Conservation (phyloP, 1,284 basidiomycete genomes). For the Chalciporus piperatoides region DNA sequence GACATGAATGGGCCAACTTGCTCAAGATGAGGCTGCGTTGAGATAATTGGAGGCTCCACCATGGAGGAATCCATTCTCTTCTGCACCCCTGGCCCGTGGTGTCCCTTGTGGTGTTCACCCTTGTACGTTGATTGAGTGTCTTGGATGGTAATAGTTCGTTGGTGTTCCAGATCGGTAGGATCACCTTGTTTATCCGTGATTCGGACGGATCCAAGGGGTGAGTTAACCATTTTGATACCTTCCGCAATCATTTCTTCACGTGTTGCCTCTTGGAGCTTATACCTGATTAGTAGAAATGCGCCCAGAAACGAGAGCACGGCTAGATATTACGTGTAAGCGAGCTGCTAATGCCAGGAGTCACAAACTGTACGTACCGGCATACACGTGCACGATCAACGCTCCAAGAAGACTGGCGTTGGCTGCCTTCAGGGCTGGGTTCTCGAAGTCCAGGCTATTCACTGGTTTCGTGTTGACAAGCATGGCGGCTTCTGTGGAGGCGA, state of each 20-base stretch:
- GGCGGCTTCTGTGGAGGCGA: conserved; percentile 53
- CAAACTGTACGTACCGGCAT: conserved; percentile 42
- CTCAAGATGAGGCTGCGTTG: conserved; percentile 44
- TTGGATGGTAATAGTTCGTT: neutral
- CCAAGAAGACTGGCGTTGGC: conserved; percentile 48
- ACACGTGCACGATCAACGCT: conserved; percentile 51
- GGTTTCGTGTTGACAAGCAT: conserved; percentile 45
- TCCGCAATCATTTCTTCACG: conserved; percentile 37
- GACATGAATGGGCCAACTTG: conserved; percentile 39
- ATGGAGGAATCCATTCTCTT: conserved; percentile 1
- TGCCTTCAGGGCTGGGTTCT: conserved; percentile 26
- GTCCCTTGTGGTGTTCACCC: neutral
- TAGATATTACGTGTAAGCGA: conserved; percentile 13
- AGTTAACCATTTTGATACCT: conserved; percentile 20
- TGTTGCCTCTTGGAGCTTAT: conserved; percentile 50
- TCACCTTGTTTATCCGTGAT: conserved; percentile 18
- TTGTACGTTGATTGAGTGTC: neutral
- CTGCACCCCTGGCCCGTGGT: neutral
- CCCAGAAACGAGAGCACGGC: conserved; percentile 57
- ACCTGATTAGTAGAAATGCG: conserved; percentile 54
- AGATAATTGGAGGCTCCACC: conserved; percentile 31
- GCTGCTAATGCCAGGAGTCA: neutral
- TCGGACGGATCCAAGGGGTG: conserved; percentile 14
- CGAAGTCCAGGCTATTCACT: conserved; percentile 5
- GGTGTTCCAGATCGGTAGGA: neutral